phyloP scores from a whole-genome alignment of 768 basidiomycete genomes.

The Albatrellus ellisii region DNA sequence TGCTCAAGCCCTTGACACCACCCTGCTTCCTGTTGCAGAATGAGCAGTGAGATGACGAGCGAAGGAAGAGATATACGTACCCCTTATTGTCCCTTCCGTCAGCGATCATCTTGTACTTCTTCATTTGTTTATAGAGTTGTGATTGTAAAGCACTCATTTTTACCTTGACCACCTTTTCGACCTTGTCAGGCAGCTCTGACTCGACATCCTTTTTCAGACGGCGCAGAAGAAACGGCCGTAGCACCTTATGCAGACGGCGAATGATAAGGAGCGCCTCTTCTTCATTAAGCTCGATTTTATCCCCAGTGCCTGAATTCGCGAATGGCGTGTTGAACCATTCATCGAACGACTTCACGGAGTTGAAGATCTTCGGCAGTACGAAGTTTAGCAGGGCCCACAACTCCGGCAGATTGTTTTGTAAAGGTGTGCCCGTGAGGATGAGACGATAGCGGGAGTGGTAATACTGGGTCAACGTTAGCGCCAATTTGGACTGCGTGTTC shows the following conservation, averaged over 20 bases:
- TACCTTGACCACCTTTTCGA: conserved; percentile 95
- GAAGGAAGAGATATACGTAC: conserved; percentile 26
- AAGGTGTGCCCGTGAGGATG: conserved; percentile 89
- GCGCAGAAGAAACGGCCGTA: conserved; percentile 87
- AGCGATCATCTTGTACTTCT: conserved; percentile 96
- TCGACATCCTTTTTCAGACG: conserved; percentile 96
- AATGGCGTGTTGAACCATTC: conserved; percentile 99
- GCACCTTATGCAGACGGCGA: conserved; percentile 89
- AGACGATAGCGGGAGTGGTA: conserved; percentile 90
- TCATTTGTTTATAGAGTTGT: conserved; percentile 94
- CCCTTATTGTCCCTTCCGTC: conserved; percentile 66
- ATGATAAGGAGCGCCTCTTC: conserved; percentile 98
- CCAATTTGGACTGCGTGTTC: conserved; percentile 82
- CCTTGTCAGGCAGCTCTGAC: conserved; percentile 90
- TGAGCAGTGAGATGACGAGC: conserved; percentile 1
- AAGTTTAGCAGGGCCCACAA: conserved; percentile 94
- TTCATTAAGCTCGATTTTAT: conserved; percentile 99
- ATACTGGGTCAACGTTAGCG: conserved; percentile 81
- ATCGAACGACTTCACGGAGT: conserved; percentile 97
- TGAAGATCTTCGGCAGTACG: conserved; percentile 90
- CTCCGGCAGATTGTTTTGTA: conserved; percentile 96
- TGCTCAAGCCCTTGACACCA: conserved; percentile 82
- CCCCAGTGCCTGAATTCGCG: conserved; percentile 92
- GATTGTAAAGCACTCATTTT: conserved; percentile 88
- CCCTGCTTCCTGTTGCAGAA: conserved; percentile 39